These are phyloP conservation scores for Trichophyton mentagrophytes DNA, from an alignment of 2,329 filamentous ascomycete genomes.

Conservation along the genomic window DNA sequence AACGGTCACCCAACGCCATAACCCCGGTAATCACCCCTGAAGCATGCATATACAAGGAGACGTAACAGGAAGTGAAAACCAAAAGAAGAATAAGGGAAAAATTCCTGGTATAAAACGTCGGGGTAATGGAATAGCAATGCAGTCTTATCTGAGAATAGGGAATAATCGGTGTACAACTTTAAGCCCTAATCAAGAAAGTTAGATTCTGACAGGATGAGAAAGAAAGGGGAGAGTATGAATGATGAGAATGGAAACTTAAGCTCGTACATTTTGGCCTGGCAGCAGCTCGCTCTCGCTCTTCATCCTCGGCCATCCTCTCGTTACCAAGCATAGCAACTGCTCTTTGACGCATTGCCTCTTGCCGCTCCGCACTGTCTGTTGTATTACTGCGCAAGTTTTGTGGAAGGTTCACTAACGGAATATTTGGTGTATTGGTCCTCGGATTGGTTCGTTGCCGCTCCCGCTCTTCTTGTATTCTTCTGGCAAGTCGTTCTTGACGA, in stretches of 20 bases:
- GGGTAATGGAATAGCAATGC: not conserved
- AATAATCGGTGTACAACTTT: conserved; percentile 11
- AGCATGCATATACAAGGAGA: not conserved
- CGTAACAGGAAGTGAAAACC: not conserved
- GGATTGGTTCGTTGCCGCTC: not conserved
- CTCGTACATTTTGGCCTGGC: conserved; percentile 15
- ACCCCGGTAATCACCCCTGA: not conserved
- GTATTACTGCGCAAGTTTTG: not conserved
- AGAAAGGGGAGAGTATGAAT: not conserved
- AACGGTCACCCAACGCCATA: not conserved
- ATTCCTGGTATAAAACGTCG: not conserved
- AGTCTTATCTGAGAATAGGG: conserved; percentile 8
- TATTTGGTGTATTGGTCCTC: not conserved
- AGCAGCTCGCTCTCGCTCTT: conserved; percentile 14
- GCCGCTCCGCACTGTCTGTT: not conserved
- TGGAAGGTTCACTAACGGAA: not conserved
- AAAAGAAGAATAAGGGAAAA: not conserved
- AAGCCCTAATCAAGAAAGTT: conserved; percentile 10
- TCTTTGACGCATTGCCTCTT: conserved; percentile 12
- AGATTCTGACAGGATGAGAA: not conserved
- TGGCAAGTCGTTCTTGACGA: conserved; percentile 54
- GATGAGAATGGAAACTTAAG: not conserved
- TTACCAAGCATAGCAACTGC: conserved; percentile 13
- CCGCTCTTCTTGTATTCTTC: conserved; percentile 2
- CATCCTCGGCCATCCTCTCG: conserved; percentile 11